Evolutionary conservation across 805 yeast species (phyloP), one percentile per base, ranked within the genome.

Genomic region (Ogataea chonburiensis): DNA sequence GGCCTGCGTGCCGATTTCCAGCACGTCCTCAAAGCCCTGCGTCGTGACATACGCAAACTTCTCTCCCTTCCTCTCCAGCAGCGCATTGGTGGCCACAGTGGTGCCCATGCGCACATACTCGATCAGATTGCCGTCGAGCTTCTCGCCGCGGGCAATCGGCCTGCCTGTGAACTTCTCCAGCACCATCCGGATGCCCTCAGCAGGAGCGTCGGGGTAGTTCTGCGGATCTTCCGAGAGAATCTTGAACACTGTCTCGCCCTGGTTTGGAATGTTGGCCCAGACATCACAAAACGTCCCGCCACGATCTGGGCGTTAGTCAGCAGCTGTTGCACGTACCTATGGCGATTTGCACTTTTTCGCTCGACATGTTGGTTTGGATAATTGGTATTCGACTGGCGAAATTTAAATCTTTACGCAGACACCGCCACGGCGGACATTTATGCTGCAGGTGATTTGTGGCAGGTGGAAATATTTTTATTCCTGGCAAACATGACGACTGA

Each of bases 211-310:
- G 3, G 43, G 39, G 32, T 52, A 52, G 33, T 52, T 52, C 21
- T 41, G 45, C 9, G 57, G 54, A 28, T 52, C 57, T 10, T 42
- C 57, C 2, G 54, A 49, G 12, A 52, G 38, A 14, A 52, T 37
- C 25, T 52, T 52, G 42, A 52, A 71, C 37, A 58, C 59, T 6
- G 37, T 28, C 35, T 71, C 75, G 3, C 53, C 59, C 26, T 61
- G 59, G 23, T 53, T 57, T 2, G 73, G 73, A 20, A 69, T 61
- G 31, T 59, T 61, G 30, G 73, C 75, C 37, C 68, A 62, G 23
- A 70, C 68, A 46, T 71, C 76, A 28, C 70, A 64, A 50, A 71
- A 71, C 9, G 72, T 68, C 42, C 73, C 73, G 30, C 73, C 73
- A 17, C 53, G 45, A 27, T 49, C 53, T 42, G 22, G 7, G 4